A percentile compares a stretch with the other conserved stretches of the same genome.
These are phyloP conservation scores for Zoysia matrella DNA, from an alignment of 202 grass and related monocot genomes.

Conservation along the genomic window DNA sequence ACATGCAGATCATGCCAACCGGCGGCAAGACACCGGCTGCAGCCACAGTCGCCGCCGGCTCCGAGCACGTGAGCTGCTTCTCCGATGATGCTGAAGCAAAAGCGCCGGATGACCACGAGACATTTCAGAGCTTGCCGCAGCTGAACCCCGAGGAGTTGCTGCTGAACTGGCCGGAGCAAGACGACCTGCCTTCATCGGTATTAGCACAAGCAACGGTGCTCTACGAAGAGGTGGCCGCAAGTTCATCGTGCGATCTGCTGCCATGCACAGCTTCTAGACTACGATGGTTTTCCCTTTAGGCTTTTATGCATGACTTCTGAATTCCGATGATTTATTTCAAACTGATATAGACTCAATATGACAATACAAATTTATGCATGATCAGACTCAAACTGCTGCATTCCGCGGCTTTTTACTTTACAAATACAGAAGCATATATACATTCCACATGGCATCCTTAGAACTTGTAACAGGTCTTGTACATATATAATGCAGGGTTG, in stretches of 20 bases:
- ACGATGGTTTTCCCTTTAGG: neutral
- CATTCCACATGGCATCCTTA: neutral
- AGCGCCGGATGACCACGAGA: neutral
- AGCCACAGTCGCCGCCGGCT: too few species aligned
- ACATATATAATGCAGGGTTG: neutral
- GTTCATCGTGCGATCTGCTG: neutral
- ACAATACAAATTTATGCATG: too few species aligned
- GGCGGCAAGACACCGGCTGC: too few species aligned
- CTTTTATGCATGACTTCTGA: slow-evolving; percentile 28
- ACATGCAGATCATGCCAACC: neutral
- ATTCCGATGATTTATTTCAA: neutral
- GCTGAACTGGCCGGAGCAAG: neutral
- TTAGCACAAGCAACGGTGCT: neutral
- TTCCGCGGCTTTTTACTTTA: neutral
- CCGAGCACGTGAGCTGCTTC: neutral
- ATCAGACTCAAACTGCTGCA: neutral
- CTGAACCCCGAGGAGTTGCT: neutral
- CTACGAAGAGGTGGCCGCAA: neutral
- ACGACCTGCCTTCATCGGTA: neutral
- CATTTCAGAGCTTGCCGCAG: neutral
- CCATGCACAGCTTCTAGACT: slow-evolving; percentile 25
- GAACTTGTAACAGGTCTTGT: neutral
- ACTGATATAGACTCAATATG: too few species aligned
- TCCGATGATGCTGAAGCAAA: neutral
- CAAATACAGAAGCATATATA: neutral